Evolutionary conservation across 2,329 filamentous ascomycete species (phyloP).

Genomic region (Talaromyces sp.): DNA sequence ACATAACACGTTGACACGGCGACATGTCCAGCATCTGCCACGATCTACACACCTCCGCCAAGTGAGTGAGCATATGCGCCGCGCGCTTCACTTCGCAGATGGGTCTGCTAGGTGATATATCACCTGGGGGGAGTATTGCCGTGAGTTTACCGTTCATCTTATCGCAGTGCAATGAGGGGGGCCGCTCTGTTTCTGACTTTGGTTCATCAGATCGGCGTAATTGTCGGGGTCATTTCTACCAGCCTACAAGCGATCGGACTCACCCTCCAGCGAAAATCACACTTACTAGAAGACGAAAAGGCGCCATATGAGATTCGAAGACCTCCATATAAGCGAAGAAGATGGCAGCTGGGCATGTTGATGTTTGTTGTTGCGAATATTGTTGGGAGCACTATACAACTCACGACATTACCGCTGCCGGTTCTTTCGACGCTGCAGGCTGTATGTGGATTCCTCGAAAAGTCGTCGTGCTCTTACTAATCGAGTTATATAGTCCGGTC

Average conservation of each 20-base stretch:
- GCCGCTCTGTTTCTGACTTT: background rate
- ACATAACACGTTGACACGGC: constrained; percentile 1
- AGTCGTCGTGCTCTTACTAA: background rate
- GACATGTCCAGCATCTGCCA: constrained; percentile 17
- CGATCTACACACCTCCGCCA: constrained; percentile 11
- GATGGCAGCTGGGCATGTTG: constrained; percentile 95
- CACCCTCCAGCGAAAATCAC: constrained; percentile 95
- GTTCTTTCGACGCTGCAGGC: constrained; percentile 94
- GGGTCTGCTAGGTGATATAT: constrained; percentile 71
- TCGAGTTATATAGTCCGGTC: constrained; percentile 59
- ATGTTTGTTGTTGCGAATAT: constrained; percentile 97
- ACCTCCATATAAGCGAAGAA: constrained; percentile 81
- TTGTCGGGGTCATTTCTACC: constrained; percentile 89
- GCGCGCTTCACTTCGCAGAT: constrained; percentile 47
- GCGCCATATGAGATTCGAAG: constrained; percentile 70
- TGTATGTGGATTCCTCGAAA: constrained; percentile 33
- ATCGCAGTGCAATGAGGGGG: background rate
- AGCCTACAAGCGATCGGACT: constrained; percentile 92
- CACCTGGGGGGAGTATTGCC: constrained; percentile 72
- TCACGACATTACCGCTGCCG: constrained; percentile 89
- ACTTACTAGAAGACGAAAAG: constrained; percentile 96
- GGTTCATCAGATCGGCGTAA: constrained; percentile 69
- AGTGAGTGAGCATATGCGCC: constrained; percentile 27
- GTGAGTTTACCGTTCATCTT: constrained; percentile 48
- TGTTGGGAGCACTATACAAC: constrained; percentile 92